Evolutionary conservation across 2,329 filamentous ascomycete species (phyloP), one percentile per base, ranked within the genome.

Genomic region (Paracoccidioides lutzii): DNA sequence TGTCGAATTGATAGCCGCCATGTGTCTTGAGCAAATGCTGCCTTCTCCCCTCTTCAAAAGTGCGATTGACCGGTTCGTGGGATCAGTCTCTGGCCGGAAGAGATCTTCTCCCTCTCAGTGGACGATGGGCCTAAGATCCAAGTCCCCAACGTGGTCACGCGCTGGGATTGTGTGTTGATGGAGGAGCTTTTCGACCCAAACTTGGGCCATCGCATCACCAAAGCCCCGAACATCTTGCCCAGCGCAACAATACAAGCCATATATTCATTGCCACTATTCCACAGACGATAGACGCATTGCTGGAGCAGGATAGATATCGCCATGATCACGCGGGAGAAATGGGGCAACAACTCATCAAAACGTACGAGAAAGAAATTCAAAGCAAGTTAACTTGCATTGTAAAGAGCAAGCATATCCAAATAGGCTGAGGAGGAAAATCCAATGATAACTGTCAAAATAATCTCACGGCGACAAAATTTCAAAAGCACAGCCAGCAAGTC

Each of bases 61-160:
- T 22, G 22, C 22, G 22, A 22, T 22, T 22, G 22, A 2, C 22
- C 22, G 22, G 22, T 22, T 22, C n/a, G 22, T 22, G 22, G 22
- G 22, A 54, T 49, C 35, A 54, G 44, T n/a, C 53, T 54, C 35
- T 42, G 53, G 53, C 44, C 44, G 3, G 53, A 54, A 49, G 49
- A 54, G 28, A 28, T 54, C 15, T 54, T 41, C 35, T 54, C 49
- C 37, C 43, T 54, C 33, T 42, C 44, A 4, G 53, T 54, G 14
- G 44, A 54, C 22, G 22, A 22, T 41, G 41, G 41, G 8, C 32
- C 30, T 10, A 37, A 42, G 14, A 28, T 33, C 5, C 53, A 46
- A 5, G 53, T 54, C 33, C 44, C 53, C 43, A 49, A 54, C n/a
- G 44, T 49, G 9, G 44, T 52, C 32, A 8, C 15, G 43, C 30